Conservation (phyloP, 148 eudicot species). For the Arbutus unedo region DNA sequence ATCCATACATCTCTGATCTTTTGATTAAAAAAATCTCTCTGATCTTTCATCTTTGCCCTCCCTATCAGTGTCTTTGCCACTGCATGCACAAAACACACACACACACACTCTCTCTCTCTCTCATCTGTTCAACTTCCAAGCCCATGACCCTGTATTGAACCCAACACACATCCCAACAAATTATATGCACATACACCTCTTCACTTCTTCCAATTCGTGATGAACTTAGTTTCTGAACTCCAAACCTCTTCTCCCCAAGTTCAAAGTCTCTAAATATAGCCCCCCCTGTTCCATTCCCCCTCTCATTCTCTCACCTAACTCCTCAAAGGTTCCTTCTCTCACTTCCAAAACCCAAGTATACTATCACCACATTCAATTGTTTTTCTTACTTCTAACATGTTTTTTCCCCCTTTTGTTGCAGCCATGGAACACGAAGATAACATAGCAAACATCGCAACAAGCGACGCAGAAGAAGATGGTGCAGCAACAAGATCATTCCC, state of each 20-base stretch:
- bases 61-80: constrained; percentile 25
- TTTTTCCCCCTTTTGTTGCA: constrained; percentile 3
- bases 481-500: constrained; percentile 50
- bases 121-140: constrained; percentile 70
- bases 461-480: constrained; percentile 12
- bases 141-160: constrained; percentile 49
- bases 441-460: not conserved
- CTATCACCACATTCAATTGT: not conserved
- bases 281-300: constrained; percentile 25
- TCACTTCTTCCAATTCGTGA: constrained; percentile 19
- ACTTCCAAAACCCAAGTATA: not conserved
- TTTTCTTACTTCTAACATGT: not conserved
- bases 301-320: not conserved
- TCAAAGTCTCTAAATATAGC: not conserved
- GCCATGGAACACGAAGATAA: constrained; percentile 44
- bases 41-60: not conserved
- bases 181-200: constrained; percentile 12
- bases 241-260: not conserved
- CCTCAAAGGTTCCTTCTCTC: not conserved
- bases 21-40: not conserved
- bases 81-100: too few relatives aligned
- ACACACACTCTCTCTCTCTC: constrained; percentile 30
- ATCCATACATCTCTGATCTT: constrained; percentile 20
- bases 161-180: constrained; percentile 19
- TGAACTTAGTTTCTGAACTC: constrained; percentile 23